phyloP scores from a whole-genome alignment of 305 asterid species.

The Rubia tinctorum region DNA sequence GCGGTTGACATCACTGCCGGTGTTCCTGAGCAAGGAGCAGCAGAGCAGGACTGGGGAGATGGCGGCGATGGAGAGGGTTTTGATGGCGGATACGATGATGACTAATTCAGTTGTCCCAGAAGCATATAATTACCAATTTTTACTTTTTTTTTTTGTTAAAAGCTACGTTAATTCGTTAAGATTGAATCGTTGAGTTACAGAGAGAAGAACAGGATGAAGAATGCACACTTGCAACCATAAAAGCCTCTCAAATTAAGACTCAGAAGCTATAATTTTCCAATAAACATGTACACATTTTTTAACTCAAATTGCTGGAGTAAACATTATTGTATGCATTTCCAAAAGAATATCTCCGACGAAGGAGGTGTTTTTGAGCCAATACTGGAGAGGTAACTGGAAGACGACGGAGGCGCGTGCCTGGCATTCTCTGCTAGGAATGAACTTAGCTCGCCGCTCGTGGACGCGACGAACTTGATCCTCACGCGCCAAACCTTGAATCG shows the following conservation, averaged over 20 bases:
- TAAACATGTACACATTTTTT: too few relatives aligned
- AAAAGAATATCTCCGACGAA: too few relatives aligned
- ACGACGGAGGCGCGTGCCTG: not conserved
- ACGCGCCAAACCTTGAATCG: not conserved
- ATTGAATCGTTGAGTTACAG: too few relatives aligned
- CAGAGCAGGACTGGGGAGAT: slow-evolving; percentile 49
- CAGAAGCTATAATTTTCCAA: not conserved
- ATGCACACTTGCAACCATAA: too few relatives aligned
- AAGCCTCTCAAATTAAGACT: too few relatives aligned
- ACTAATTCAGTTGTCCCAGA: slow-evolving; percentile 15
- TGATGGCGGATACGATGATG: slow-evolving; percentile 59
- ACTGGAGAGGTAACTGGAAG: not conserved
- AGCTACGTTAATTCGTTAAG: too few relatives aligned
- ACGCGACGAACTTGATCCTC: not conserved
- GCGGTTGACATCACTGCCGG: slow-evolving; percentile 21
- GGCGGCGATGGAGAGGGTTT: slow-evolving; percentile 51
- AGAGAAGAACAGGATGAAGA: too few relatives aligned
- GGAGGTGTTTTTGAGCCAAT: not conserved
- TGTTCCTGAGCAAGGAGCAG: slow-evolving; percentile 33
- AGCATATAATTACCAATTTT: not conserved
- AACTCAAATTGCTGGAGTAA: too few relatives aligned
- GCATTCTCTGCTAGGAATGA: not conserved
- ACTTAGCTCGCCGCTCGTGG: not conserved
- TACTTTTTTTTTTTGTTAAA: not conserved
- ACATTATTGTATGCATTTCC: too few relatives aligned